These are phyloP conservation scores for Colletotrichum sublineola DNA, from an alignment of 2,329 filamentous ascomycete species.

Conservation along the genomic window DNA sequence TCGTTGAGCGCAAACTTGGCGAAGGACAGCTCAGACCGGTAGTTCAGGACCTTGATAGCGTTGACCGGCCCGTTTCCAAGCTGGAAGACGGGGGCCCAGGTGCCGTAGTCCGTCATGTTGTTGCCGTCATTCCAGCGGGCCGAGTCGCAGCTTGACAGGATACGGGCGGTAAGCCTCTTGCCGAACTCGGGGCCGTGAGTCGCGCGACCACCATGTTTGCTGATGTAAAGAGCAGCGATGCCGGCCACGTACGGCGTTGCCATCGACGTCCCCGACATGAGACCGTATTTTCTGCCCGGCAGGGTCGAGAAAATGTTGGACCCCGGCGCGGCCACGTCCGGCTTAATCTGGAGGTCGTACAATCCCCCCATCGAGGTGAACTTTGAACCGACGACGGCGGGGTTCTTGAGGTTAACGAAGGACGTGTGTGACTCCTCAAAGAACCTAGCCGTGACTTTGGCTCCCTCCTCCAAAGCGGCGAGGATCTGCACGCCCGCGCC, in stretches of 20 bases:
- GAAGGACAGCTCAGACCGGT: constrained; percentile 55
- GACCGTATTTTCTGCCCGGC: constrained; percentile 57
- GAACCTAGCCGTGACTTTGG: constrained; percentile 25
- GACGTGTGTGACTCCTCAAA: constrained; percentile 2
- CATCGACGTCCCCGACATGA: constrained; percentile 69
- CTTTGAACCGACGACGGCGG: constrained; percentile 9
- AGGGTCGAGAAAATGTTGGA: constrained; percentile 65
- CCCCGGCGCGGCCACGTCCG: constrained; percentile 64
- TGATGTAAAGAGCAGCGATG: constrained; percentile 61
- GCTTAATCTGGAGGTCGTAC: constrained; percentile 64
- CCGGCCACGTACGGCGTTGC: constrained; percentile 67
- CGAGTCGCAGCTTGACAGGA: constrained; percentile 52
- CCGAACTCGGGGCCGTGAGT: constrained; percentile 51
- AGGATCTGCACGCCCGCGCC: constrained; percentile 13
- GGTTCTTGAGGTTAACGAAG: constrained; percentile 16
- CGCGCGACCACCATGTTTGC: constrained; percentile 56
- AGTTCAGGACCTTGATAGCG: constrained; percentile 59
- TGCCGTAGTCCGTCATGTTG: constrained; percentile 41
- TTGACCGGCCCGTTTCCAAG: constrained; percentile 63
- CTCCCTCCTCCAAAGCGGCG: constrained; percentile 12
- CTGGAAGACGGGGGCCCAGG: constrained; percentile 53
- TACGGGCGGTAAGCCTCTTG: constrained; percentile 45
- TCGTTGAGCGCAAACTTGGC: constrained; percentile 64
- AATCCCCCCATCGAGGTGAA: constrained; percentile 67
- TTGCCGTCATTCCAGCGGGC: constrained; percentile 50